These are phyloP conservation scores for Candida buenavistaensis DNA, from an alignment of 1,139 yeast species.

Conservation along the genomic window DNA sequence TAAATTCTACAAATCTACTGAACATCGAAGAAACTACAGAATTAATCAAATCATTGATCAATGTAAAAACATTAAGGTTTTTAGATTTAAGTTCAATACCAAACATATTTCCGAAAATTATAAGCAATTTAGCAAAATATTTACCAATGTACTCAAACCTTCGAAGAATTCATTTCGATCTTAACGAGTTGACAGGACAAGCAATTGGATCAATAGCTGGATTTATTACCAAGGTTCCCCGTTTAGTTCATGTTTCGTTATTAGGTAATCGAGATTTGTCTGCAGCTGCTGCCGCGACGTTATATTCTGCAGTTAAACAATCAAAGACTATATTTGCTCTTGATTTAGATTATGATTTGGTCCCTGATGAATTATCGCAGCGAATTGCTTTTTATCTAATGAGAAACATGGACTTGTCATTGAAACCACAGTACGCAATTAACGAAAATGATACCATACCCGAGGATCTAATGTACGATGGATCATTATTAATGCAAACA, in stretches of 20 bases:
- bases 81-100: constrained; percentile 79
- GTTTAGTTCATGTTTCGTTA: constrained; percentile 75
- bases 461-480: constrained; percentile 50
- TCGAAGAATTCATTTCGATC: constrained; percentile 76
- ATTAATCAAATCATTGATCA: constrained; percentile 51
- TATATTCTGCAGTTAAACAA: constrained; percentile 69
- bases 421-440: constrained; percentile 33
- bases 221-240: constrained; percentile 65
- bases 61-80: constrained; percentile 60
- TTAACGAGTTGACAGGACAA: constrained; percentile 62
- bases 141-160: constrained; percentile 67
- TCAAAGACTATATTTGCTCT: constrained; percentile 66
- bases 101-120: constrained; percentile 67
- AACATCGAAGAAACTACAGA: constrained; percentile 55
- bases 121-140: constrained; percentile 58
- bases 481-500: constrained; percentile 57
- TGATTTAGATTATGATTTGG: constrained; percentile 68
- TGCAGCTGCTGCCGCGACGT: constrained; percentile 60
- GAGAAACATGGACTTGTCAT: constrained; percentile 72
- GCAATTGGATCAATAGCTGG: constrained; percentile 69
- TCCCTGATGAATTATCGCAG: constrained; percentile 71
- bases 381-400: constrained; percentile 79
- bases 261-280: constrained; percentile 61
- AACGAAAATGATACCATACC: constrained; percentile 22
- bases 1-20: constrained; percentile 65